These are phyloP conservation scores for Babjeviella inositovora DNA, from an alignment of 805 yeast genomes.

Conservation along the genomic window DNA sequence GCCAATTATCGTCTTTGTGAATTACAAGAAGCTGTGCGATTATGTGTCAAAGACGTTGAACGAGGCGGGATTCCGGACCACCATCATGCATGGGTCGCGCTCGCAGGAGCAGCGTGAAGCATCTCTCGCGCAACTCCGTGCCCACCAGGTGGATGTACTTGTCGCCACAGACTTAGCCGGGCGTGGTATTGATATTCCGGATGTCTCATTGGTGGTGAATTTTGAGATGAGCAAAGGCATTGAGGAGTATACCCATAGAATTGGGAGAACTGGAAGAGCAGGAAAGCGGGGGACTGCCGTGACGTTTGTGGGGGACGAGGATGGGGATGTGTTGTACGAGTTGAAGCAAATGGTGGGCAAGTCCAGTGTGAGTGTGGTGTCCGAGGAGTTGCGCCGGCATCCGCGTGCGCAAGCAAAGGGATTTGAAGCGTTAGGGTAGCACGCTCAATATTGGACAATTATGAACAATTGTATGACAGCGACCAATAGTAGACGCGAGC, in stretches of 20 bases:
- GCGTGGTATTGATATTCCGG: slow-evolving; percentile 85
- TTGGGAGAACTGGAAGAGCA: slow-evolving; percentile 96
- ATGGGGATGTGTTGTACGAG: slow-evolving; percentile 31
- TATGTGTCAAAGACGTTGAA: slow-evolving; percentile 33
- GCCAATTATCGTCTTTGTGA: slow-evolving; percentile 70
- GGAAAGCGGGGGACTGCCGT: slow-evolving; percentile 67
- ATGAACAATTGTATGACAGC: too few relatives aligned
- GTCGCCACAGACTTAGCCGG: slow-evolving; percentile 95
- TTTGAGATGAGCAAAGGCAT: slow-evolving; percentile 67
- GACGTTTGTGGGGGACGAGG: slow-evolving; percentile 52
- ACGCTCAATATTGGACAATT: too few relatives aligned
- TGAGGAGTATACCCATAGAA: slow-evolving; percentile 81
- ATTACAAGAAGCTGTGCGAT: slow-evolving; percentile 64
- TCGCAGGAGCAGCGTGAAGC: slow-evolving; percentile 73
- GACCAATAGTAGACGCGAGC: too few relatives aligned
- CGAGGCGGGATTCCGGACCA: slow-evolving; percentile 27
- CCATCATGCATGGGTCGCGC: slow-evolving; percentile 74
- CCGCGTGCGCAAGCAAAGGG: slow-evolving; percentile 6
- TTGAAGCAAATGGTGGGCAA: slow-evolving; percentile 29
- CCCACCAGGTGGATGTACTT: slow-evolving; percentile 39
- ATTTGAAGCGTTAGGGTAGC: too few relatives aligned
- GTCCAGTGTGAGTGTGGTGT: slow-evolving; percentile 18
- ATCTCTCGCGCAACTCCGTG: slow-evolving; percentile 46
- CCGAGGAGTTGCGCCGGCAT: slow-evolving; percentile 16
- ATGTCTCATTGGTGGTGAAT: slow-evolving; percentile 74